Base-by-base conservation (phyloP, 768 basidiomycete species). In the Ephemerocybe angulata region DNA sequence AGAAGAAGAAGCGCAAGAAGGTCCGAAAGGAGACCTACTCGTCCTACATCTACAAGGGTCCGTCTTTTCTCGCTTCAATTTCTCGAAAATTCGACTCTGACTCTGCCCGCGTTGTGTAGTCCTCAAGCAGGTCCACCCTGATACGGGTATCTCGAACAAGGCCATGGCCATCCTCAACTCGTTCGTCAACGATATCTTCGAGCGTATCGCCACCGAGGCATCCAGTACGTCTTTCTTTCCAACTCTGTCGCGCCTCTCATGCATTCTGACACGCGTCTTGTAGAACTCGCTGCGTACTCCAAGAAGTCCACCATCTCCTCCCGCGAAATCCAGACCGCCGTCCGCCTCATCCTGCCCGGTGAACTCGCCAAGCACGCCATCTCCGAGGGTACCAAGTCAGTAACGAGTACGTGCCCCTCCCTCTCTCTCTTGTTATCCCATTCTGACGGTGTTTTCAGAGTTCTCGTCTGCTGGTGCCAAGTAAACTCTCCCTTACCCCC, bases 301-400 rank as follows among this genome's bases (percentile, higher is more conserved):
- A 96, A 98, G 84, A 96, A 97, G 75, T 97, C 96, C 3, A 98
- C 96, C 41, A 98, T 98, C 71, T 96, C 95, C n/a, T 97, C 93
- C 21, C 90, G 96, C 57, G 96, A 98, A 75, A 98, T 98, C 67
- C 96, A 98, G 75, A 98, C 96, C 28, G 84, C 94, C 41, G 97
- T 98, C 51, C 90, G 96, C 60, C 84, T 98, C 53, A 96, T 99
- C 72, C 88, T 99, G 24, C 94, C 96, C 63, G 96, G 94, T 74
- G 95, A 98, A 75, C 85, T 98, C 40, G 90, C 94, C 67, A 98
- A 98, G 80, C 96, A 98, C 70, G 96, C 96, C 53, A 97, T 98
- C 71, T 96, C 93, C 25, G 96, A 98, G 73, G 96, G 96, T 56
- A 79, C 79, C 52, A 80, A 80, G 66, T 78, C 76, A 17, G 78